phyloP scores from a whole-genome alignment of 139 green algal genomes.

The Deuterostichococcus epilithicus region DNA sequence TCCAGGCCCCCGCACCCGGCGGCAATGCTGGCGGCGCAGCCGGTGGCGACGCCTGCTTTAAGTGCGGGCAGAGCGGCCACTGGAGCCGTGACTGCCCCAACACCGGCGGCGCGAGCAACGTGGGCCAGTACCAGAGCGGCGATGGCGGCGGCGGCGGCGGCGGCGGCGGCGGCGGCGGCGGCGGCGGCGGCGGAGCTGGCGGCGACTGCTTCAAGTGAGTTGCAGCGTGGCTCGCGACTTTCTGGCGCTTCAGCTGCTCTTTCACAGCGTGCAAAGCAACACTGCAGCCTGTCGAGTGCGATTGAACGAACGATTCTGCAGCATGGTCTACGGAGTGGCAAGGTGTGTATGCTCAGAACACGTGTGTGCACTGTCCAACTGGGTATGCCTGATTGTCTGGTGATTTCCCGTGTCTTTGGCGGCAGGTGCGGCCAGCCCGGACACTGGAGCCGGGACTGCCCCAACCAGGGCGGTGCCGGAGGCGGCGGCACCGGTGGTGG shows the following conservation, averaged over 20 bases:
- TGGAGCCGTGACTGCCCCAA: neutral
- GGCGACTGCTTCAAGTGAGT: too few species aligned
- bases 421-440: slow-evolving; percentile 14
- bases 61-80: neutral
- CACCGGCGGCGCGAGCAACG: neutral
- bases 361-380: too few species aligned
- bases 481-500: neutral
- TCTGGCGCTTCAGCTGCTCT: too few species aligned
- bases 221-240: too few species aligned
- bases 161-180: slow-evolving; percentile 4
- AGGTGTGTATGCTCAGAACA: too few species aligned
- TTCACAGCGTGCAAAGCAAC: too few species aligned
- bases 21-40: neutral
- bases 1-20: neutral
- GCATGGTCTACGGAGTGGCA: too few species aligned
- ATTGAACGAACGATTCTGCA: too few species aligned
- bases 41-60: neutral
- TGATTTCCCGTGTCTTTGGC: too few species aligned
- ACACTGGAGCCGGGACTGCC: slow-evolving; percentile 14
- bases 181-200: neutral
- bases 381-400: too few species aligned
- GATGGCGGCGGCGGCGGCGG: slow-evolving; percentile 2
- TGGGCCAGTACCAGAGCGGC: slow-evolving; percentile 8
- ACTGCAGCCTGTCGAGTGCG: too few species aligned
- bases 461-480: neutral